Evolutionary conservation across 192 early-diverging fungal genomes (phyloP).

Genomic region (Podila clonocystis): DNA sequence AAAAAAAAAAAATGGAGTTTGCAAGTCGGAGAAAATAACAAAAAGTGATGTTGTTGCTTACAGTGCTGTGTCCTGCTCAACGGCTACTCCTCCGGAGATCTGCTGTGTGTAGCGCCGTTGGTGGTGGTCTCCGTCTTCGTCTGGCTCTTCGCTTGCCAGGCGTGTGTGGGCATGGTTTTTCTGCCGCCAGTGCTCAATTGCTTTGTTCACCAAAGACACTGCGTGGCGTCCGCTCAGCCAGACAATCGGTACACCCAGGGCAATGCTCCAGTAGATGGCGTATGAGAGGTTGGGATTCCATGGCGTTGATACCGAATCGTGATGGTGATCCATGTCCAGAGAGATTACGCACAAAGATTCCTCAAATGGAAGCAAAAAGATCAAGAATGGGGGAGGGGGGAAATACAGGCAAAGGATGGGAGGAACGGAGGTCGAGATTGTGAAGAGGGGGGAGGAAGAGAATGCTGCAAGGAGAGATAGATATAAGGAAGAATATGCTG

Average conservation of each 20-base stretch:
- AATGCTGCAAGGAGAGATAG: too few relatives aligned
- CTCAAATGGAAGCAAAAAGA: not conserved
- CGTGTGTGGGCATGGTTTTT: not conserved
- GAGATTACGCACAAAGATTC: not conserved
- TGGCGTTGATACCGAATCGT: conserved; percentile 16
- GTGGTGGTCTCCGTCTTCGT: not conserved
- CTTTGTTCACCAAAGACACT: not conserved
- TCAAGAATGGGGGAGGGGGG: too few relatives aligned
- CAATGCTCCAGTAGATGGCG: conserved; percentile 32
- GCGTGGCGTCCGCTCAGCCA: conserved; percentile 16
- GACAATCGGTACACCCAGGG: conserved; percentile 17
- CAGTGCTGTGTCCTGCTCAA: not conserved
- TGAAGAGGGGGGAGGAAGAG: too few relatives aligned
- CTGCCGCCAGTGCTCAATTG: not conserved
- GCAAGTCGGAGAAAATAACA: not conserved
- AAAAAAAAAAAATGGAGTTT: not conserved
- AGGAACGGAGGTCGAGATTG: too few relatives aligned
- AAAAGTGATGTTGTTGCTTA: not conserved
- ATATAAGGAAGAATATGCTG: too few relatives aligned
- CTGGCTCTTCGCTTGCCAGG: not conserved
- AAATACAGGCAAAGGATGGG: too few relatives aligned
- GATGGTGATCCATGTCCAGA: conserved; percentile 7
- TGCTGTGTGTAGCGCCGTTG: not conserved
- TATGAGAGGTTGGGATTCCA: conserved; percentile 42
- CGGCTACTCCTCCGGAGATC: not conserved